Conservation (phyloP, 495 filamentous ascomycete species). For the Letharia lupina region DNA sequence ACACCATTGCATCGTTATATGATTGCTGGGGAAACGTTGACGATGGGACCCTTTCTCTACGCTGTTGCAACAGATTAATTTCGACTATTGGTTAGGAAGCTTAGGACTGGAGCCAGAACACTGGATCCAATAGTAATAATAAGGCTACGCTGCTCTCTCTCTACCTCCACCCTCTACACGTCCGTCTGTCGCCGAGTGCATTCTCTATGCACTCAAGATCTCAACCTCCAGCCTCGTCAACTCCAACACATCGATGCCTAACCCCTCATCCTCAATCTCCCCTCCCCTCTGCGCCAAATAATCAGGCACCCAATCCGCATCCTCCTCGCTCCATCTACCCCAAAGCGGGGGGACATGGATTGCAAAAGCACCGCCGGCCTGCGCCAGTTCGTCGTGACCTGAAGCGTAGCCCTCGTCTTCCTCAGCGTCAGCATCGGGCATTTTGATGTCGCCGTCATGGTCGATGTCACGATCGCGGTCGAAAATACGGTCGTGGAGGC, state of each 20-base stretch:
- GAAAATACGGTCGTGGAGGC: background rate
- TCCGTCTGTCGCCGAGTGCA: background rate
- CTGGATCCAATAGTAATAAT: background rate
- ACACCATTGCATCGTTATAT: too few species aligned
- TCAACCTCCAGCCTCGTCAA: slow-evolving; percentile 19
- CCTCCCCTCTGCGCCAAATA: slow-evolving; percentile 8
- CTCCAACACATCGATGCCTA: slow-evolving; percentile 8
- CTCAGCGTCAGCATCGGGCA: background rate
- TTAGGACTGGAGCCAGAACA: too few species aligned
- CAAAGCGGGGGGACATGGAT: slow-evolving; percentile 16
- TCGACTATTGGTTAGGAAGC: too few species aligned
- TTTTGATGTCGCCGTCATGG: background rate
- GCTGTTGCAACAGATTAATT: too few species aligned
- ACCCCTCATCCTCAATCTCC: slow-evolving; percentile 13
- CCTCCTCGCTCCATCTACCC: slow-evolving; percentile 15
- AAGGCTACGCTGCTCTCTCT: background rate
- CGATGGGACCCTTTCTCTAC: too few species aligned
- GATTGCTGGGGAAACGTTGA: too few species aligned
- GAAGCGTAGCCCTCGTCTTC: slow-evolving; percentile 19
- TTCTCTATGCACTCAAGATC: slow-evolving; percentile 6
- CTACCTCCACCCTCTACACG: background rate
- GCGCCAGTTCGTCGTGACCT: slow-evolving; percentile 4
- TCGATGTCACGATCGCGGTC: slow-evolving; percentile 7
- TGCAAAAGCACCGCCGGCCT: slow-evolving; percentile 13
- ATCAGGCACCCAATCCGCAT: slow-evolving; percentile 20